Evolutionary conservation across 2,329 filamentous ascomycete species (phyloP).

Genomic region (Epichloe glyceriae): DNA sequence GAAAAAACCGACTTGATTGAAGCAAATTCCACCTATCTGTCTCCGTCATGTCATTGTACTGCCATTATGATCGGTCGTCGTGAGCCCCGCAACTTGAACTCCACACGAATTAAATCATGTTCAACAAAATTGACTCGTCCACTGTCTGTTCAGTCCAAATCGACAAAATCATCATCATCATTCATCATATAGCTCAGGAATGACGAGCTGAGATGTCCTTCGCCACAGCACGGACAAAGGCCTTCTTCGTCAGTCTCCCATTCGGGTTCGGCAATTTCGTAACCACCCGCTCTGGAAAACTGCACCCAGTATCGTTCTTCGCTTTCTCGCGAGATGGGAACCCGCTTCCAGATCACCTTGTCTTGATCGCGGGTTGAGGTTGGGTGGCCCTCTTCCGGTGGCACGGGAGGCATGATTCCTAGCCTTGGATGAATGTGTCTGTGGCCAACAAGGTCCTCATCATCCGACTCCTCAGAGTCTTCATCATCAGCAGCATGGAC

Average conservation of each 20-base stretch:
- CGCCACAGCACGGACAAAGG: constrained; percentile 28
- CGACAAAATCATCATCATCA: constrained; percentile 2
- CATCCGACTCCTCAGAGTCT: constrained; percentile 15
- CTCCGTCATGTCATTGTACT: background rate
- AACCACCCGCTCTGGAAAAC: constrained; percentile 29
- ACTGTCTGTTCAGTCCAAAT: constrained; percentile 1
- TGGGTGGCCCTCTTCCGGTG: constrained; percentile 30
- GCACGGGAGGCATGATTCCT: constrained; percentile 25
- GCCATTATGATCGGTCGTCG: background rate
- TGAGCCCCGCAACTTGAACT: background rate
- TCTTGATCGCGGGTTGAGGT: constrained; percentile 27
- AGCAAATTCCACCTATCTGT: background rate
- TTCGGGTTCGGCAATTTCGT: constrained; percentile 21
- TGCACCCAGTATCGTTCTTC: constrained; percentile 33
- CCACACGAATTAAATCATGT: background rate
- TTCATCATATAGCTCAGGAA: constrained; percentile 19
- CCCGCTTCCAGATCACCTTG: constrained; percentile 37
- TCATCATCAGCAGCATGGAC: constrained; percentile 16
- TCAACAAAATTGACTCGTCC: background rate
- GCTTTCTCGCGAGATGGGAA: constrained; percentile 28
- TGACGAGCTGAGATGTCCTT: constrained; percentile 23
- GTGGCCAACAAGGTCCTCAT: constrained; percentile 8
- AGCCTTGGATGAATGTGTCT: constrained; percentile 16
- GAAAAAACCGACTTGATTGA: background rate
- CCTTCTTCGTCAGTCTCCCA: constrained; percentile 23